Evolutionary conservation across 441 rosid species (phyloP).

Genomic region (Corymbia calophylla): DNA sequence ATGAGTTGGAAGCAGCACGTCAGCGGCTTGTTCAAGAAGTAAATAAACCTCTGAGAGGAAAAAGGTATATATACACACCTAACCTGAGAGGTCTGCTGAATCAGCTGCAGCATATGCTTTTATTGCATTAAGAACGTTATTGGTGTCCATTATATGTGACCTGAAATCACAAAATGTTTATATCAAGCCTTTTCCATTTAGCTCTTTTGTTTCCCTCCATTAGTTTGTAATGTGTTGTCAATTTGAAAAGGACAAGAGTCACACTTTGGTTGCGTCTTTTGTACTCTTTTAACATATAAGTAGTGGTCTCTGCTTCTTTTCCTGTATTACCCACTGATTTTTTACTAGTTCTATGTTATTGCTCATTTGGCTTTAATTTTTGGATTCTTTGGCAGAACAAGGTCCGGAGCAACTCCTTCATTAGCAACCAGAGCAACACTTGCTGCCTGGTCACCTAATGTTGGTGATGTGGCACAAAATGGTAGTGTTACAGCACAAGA

Average conservation of each 20-base stretch:
- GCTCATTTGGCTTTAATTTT: neutral
- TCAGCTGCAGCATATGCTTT: neutral
- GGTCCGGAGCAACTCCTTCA: slow-evolving; percentile 45
- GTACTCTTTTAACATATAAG: neutral
- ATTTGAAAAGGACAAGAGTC: neutral
- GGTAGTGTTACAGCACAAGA: slow-evolving; percentile 21
- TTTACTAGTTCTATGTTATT: neutral
- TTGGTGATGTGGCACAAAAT: slow-evolving; percentile 14
- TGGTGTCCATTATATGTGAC: neutral
- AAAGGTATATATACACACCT: slow-evolving; percentile 42
- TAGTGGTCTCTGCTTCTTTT: neutral
- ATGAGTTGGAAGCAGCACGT: slow-evolving; percentile 69
- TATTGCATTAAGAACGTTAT: neutral
- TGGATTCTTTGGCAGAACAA: slow-evolving; percentile 43
- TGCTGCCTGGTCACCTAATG: slow-evolving; percentile 71
- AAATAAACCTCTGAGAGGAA: slow-evolving; percentile 93
- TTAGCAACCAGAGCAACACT: slow-evolving; percentile 77
- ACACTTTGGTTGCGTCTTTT: neutral
- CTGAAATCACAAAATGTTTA: neutral
- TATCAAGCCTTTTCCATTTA: neutral
- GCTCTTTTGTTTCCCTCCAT: neutral
- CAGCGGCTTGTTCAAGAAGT: slow-evolving; percentile 73
- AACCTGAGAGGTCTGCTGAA: neutral
- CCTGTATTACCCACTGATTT: neutral
- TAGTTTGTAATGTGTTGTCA: neutral